A percentile compares a stretch with the other conserved stretches of the same genome.
Evolutionary conservation across 2,329 filamentous ascomycete species (phyloP).

Genomic region (Claviceps sp.): DNA sequence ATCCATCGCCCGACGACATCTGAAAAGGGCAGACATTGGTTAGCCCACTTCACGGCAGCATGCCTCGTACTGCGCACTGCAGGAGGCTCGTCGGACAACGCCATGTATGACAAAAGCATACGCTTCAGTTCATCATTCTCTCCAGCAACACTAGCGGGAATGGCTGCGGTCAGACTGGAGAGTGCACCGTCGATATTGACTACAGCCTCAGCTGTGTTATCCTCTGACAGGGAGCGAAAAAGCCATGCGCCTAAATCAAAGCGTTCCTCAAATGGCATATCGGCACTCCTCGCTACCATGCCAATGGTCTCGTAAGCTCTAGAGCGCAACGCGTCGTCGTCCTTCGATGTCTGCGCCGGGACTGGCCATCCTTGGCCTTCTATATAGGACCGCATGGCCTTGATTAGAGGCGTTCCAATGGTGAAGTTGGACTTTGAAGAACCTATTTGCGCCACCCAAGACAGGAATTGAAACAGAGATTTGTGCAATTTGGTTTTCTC

Average conservation of each 20-base stretch:
- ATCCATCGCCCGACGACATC: slow-evolving; percentile 79
- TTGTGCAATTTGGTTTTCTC: slow-evolving; percentile 70
- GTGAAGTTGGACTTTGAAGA: slow-evolving; percentile 42
- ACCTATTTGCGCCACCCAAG: slow-evolving; percentile 71
- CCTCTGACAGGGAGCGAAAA: slow-evolving; percentile 69
- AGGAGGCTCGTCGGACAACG: slow-evolving; percentile 31
- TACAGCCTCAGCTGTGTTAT: slow-evolving; percentile 60
- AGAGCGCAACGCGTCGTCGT: slow-evolving; percentile 55
- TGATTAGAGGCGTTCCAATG: slow-evolving; percentile 56
- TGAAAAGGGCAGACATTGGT: slow-evolving; percentile 68
- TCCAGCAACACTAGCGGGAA: slow-evolving; percentile 21
- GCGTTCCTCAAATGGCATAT: slow-evolving; percentile 41
- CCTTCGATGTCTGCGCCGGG: slow-evolving; percentile 42
- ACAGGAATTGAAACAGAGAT: slow-evolving; percentile 74
- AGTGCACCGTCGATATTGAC: slow-evolving; percentile 84
- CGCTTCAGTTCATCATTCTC: slow-evolving; percentile 23
- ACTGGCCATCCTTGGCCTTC: slow-evolving; percentile 72
- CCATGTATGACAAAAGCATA: slow-evolving; percentile 58
- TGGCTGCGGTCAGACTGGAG: slow-evolving; percentile 51
- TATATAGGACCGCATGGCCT: slow-evolving; percentile 59
- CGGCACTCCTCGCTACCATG: slow-evolving; percentile 54
- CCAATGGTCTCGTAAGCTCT: slow-evolving; percentile 88
- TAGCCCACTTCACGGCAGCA: slow-evolving; percentile 77
- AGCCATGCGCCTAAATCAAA: slow-evolving; percentile 55
- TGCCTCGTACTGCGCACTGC: slow-evolving; percentile 64